Percentiles rank a stretch among this genome's conserved stretches.
These are phyloP conservation scores for Mrakiaceae sp. DNA, from an alignment of 1,284 basidiomycete genomes.

Conservation along the genomic window DNA sequence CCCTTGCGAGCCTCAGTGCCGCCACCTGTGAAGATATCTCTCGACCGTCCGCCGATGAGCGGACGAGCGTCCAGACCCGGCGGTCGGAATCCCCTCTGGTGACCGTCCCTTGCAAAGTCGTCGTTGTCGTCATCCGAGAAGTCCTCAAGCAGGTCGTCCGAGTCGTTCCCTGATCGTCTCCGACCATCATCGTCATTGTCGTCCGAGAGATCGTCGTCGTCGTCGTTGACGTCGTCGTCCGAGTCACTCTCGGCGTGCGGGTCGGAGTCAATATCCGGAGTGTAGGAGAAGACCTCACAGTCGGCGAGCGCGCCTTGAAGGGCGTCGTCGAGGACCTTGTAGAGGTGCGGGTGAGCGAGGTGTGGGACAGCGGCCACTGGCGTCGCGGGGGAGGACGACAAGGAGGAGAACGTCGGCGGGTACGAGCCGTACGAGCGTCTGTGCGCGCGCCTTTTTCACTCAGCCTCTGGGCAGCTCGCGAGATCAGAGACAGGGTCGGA, in stretches of 20 bases:
- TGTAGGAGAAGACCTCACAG: constrained; percentile 91
- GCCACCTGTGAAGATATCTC: too few relatives aligned
- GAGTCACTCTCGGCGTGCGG: constrained; percentile 76
- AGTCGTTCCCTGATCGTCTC: constrained; percentile 24
- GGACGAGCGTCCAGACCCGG: constrained; percentile 10
- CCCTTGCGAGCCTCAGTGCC: not conserved
- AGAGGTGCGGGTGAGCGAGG: constrained; percentile 66
- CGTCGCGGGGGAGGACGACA: constrained; percentile 16
- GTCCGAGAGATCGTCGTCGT: constrained; percentile 53
- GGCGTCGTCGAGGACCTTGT: constrained; percentile 77
- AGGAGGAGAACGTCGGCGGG: constrained; percentile 17
- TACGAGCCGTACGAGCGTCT: constrained; percentile 24
- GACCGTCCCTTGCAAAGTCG: not conserved
- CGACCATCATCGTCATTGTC: constrained; percentile 24
- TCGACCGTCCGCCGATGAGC: not conserved
- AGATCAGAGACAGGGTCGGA: constrained; percentile 45
- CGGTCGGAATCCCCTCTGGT: constrained; percentile 1
- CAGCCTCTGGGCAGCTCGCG: not conserved
- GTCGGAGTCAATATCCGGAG: constrained; percentile 87
- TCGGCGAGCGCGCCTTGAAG: constrained; percentile 63
- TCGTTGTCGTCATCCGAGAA: not conserved
- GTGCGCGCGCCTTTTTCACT: not conserved
- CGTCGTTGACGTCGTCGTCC: constrained; percentile 49
- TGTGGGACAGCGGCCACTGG: constrained; percentile 7
- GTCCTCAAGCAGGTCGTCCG: too few relatives aligned